These are phyloP conservation scores for Penicillium argentinense DNA, from an alignment of 495 filamentous ascomycete species.

Conservation along the genomic window DNA sequence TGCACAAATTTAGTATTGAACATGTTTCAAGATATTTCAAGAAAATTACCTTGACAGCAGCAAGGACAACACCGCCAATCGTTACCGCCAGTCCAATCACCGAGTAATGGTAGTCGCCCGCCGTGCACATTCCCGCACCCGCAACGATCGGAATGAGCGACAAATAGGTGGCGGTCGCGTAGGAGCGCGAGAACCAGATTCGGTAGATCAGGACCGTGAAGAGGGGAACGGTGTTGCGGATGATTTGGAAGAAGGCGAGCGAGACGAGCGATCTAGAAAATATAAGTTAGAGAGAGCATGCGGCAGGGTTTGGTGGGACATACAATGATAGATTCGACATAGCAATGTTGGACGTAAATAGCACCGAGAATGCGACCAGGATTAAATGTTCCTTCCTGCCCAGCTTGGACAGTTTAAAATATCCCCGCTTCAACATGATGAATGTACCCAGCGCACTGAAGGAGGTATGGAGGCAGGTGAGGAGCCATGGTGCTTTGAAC, in stretches of 20 bases:
- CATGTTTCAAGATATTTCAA: no score
- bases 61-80: conserved; percentile 13
- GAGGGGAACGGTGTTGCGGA: conserved; percentile 18
- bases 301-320: background rate
- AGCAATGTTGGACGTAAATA: conserved; percentile 19
- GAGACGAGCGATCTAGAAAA: conserved; percentile 13
- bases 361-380: conserved; percentile 15
- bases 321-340: conserved; percentile 20
- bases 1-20: background rate
- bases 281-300: background rate
- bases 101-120: conserved; percentile 17
- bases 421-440: conserved; percentile 13
- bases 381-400: conserved; percentile 12
- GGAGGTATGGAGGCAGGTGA: conserved; percentile 16
- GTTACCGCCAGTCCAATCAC: conserved; percentile 10
- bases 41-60: conserved; percentile 19
- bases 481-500: conserved; percentile 19
- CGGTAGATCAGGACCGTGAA: conserved; percentile 21
- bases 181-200: conserved; percentile 14
- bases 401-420: conserved; percentile 14
- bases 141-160: conserved; percentile 15
- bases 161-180: conserved; percentile 12
- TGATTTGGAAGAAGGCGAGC: conserved; percentile 20
- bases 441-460: conserved; percentile 14
- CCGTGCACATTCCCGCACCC: conserved; percentile 18